Percentiles rank a stretch among this genome's conserved stretches.
These are phyloP conservation scores for Pichia eremophila DNA, from an alignment of 805 yeast genomes.

Conservation along the genomic window DNA sequence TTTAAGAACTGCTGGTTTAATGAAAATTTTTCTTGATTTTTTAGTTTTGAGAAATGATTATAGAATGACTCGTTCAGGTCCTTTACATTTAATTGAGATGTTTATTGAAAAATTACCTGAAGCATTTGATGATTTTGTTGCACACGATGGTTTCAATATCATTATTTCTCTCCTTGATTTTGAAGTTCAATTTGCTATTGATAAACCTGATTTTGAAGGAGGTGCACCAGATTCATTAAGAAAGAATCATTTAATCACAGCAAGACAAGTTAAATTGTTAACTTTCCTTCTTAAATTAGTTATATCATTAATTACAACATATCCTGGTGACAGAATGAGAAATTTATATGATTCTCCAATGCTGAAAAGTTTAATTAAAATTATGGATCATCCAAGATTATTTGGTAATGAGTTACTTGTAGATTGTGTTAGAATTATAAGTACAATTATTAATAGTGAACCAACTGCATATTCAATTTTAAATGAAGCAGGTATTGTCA, in stretches of 20 bases:
- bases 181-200: slow-evolving; percentile 58
- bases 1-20: slow-evolving; percentile 66
- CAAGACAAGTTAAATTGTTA: slow-evolving; percentile 51
- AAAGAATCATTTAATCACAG: slow-evolving; percentile 41
- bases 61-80: slow-evolving; percentile 53
- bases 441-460: slow-evolving; percentile 74
- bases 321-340: slow-evolving; percentile 75
- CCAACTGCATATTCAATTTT: slow-evolving; percentile 81
- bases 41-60: slow-evolving; percentile 41
- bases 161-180: slow-evolving; percentile 51
- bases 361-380: slow-evolving; percentile 47
- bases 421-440: slow-evolving; percentile 51
- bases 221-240: slow-evolving; percentile 48
- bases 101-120: slow-evolving; percentile 37
- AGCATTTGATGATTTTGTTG: slow-evolving; percentile 52
- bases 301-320: slow-evolving; percentile 54
- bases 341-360: slow-evolving; percentile 80
- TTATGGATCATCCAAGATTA: slow-evolving; percentile 43
- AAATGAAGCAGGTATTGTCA: slow-evolving; percentile 68
- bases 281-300: slow-evolving; percentile 55
- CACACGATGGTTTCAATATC: slow-evolving; percentile 53
- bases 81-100: slow-evolving; percentile 46
- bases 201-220: slow-evolving; percentile 44
- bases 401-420: slow-evolving; percentile 65
- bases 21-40: slow-evolving; percentile 56